Evolutionary conservation across 345 rosid species (phyloP), one percentile per base, ranked within the genome.

Genomic region (Eucalyptus viminalis): DNA sequence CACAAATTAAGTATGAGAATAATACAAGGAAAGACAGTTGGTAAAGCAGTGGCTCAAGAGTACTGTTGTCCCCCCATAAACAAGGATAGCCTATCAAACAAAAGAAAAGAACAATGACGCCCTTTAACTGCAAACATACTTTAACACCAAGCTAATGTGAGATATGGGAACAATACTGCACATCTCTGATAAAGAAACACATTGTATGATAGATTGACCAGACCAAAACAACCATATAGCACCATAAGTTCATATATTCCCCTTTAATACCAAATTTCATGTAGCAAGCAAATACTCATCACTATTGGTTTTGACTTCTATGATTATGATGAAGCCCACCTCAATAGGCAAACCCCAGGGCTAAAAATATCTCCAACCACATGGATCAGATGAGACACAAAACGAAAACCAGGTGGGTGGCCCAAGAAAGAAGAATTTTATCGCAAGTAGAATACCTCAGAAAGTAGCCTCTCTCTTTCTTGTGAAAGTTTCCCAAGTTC

Each of bases 391-490:
- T 50, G 13, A 56, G 24, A 76, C 83, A 49, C 14, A 6, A 53
- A 17, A 72, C 6, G 29, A 17, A 45, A 87, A 54, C 72, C 47
- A 62, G 14, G 15, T 56, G 85, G 85, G 85, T 21, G 85, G 85
- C 86, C 87, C 58, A 86, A 86, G 67, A 86, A 25, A 34, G 24
- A 58, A 54, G 51, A 51, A 24, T 80, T 40, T 51, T 62, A 49
- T 37, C 80, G 50, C 45, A 80, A 69, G 51, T 76, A 50, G 56
- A 44, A 34, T 69, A 97, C 99, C 98, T 98, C 99, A 86, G 98
- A 95, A 91, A 95, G 97, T 92, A 95, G 95, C 91, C 95, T 92
- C 91, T 96, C 98, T 86, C 95, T 96, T 92, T 98, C 98, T 91
- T 93, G 94, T 11, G 92, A 89, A 86, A 93, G 92, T 91, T 96